Percentiles rank a stretch among this genome's conserved stretches.
Conservation (phyloP, 2,329 filamentous ascomycete species). For the Teratosphaeria pseudoeucalypti region DNA sequence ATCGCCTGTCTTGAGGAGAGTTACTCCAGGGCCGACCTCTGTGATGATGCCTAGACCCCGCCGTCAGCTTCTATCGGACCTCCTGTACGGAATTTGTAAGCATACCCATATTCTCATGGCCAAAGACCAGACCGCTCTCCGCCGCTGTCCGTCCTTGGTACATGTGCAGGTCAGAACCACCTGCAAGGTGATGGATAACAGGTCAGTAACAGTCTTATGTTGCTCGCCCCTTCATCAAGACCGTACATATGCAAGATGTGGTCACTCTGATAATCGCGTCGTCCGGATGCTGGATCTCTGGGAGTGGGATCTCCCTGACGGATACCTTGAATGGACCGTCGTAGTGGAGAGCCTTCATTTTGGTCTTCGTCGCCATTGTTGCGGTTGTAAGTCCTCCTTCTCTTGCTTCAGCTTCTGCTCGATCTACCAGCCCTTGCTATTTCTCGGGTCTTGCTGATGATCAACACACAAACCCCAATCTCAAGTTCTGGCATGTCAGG, state of each 20-base stretch:
- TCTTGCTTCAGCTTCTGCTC: neutral
- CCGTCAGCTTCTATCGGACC: neutral
- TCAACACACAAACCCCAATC: neutral
- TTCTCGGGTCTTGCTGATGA: neutral
- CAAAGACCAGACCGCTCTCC: slow-evolving; percentile 50
- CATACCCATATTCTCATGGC: slow-evolving; percentile 35
- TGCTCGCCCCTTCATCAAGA: no score
- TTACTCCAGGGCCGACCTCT: slow-evolving; percentile 50
- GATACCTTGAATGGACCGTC: slow-evolving; percentile 48
- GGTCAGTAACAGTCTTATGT: slow-evolving; percentile 6
- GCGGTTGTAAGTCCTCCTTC: neutral
- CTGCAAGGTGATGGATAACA: no score
- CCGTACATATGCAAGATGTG: slow-evolving; percentile 39
- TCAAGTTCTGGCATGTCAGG: neutral
- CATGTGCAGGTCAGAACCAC: slow-evolving; percentile 38
- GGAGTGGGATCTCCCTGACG: slow-evolving; percentile 49
- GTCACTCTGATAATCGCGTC: slow-evolving; percentile 57
- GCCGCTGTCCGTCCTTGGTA: slow-evolving; percentile 57
- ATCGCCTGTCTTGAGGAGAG: slow-evolving; percentile 51
- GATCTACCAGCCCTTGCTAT: neutral
- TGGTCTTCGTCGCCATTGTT: slow-evolving; percentile 6
- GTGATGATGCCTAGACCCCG: slow-evolving; percentile 6
- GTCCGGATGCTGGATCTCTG: slow-evolving; percentile 53
- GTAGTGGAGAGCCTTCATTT: slow-evolving; percentile 54
- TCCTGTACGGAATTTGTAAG: neutral